These are phyloP conservation scores for Myxozyma neglecta DNA, from an alignment of 805 yeast genomes.

Conservation along the genomic window DNA sequence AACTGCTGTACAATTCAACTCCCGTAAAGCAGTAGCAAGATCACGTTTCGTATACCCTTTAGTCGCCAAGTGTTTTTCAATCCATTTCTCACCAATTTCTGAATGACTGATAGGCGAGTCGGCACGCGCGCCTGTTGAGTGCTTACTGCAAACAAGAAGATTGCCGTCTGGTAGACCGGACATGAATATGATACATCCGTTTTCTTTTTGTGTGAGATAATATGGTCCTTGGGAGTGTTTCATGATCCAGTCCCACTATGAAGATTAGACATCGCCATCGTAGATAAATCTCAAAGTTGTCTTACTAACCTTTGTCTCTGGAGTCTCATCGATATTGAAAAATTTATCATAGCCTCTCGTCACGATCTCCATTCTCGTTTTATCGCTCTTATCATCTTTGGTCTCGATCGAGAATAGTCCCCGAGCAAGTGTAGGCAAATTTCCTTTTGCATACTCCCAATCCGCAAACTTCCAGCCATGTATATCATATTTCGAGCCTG, in stretches of 20 bases:
- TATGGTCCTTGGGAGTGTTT: conserved; percentile 69
- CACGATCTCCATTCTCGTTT: conserved; percentile 46
- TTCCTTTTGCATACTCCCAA: conserved; percentile 62
- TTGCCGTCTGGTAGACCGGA: conserved; percentile 76
- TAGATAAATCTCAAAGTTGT: not conserved
- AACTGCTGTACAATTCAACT: conserved; percentile 71
- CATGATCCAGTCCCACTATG: conserved; percentile 46
- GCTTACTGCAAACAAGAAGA: conserved; percentile 85
- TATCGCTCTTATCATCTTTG: conserved; percentile 33
- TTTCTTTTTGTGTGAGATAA: conserved; percentile 77
- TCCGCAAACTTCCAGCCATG: conserved; percentile 81
- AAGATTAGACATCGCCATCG: not conserved
- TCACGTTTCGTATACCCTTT: conserved; percentile 46
- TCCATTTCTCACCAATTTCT: conserved; percentile 59
- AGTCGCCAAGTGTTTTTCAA: conserved; percentile 53
- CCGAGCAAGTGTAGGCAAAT: conserved; percentile 19
- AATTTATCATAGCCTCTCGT: conserved; percentile 94
- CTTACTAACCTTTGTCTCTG: conserved; percentile 46
- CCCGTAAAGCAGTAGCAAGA: conserved; percentile 57
- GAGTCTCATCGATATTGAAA: conserved; percentile 73
- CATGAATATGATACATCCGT: conserved; percentile 88
- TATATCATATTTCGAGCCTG: not conserved
- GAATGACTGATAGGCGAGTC: conserved; percentile 56
- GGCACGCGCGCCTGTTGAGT: conserved; percentile 68
- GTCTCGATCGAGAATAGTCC: conserved; percentile 39